These are phyloP conservation scores for Tulasnella sp. DNA, from an alignment of 768 basidiomycete genomes.

Conservation along the genomic window DNA sequence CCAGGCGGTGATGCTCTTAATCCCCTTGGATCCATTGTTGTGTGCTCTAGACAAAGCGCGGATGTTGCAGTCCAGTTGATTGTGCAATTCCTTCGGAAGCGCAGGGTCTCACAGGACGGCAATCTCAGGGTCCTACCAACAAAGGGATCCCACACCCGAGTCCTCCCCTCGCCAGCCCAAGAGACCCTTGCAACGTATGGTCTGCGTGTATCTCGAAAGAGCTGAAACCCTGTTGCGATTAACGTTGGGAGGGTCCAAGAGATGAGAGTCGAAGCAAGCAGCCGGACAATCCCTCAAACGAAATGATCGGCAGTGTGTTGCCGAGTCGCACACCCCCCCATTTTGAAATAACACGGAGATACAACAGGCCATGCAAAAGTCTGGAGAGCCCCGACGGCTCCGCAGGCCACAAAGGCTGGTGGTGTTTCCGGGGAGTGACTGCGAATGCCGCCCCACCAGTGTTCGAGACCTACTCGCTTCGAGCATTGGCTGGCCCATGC, in stretches of 20 bases:
- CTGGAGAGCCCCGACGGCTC: not conserved
- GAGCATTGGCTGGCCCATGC: too few species aligned
- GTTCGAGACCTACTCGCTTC: not conserved
- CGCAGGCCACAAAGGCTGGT: not conserved
- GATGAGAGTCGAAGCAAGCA: not conserved
- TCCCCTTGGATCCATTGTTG: not conserved
- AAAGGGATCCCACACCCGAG: conserved; percentile 4
- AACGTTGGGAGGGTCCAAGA: not conserved
- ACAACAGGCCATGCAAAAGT: not conserved
- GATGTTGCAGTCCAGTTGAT: not conserved
- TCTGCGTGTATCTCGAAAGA: not conserved
- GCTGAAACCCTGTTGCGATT: not conserved
- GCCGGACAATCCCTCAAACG: not conserved
- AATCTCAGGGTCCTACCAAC: conserved; percentile 4
- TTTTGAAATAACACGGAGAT: not conserved
- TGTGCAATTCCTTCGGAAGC: not conserved
- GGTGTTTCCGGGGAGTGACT: not conserved
- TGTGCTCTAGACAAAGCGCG: not conserved
- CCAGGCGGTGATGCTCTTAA: not conserved
- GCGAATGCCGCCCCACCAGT: not conserved
- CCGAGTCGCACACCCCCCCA: not conserved
- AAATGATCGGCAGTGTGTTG: not conserved
- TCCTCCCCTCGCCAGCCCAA: not conserved
- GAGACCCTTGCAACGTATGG: not conserved
- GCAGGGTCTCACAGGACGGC: not conserved